Evolutionary conservation across 306 rosid genomes (phyloP).

Genomic region (Medicago arabica): DNA sequence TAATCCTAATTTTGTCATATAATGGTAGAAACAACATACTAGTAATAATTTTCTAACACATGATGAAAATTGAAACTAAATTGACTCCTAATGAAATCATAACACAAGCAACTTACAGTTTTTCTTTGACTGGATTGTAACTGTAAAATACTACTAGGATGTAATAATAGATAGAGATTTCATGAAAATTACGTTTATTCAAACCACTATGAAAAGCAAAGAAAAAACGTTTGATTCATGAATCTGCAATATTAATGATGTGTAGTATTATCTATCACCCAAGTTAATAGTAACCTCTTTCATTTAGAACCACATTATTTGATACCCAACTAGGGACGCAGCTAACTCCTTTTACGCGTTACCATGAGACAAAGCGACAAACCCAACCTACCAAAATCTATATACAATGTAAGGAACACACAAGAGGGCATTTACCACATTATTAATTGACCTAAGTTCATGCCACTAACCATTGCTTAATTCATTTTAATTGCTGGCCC

Average conservation of each 20-base stretch:
- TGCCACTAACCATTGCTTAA: neutral
- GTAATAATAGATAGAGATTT: neutral
- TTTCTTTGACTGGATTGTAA: neutral
- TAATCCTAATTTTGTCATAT: too few relatives aligned
- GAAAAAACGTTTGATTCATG: conserved; percentile 33
- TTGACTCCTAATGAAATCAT: too few relatives aligned
- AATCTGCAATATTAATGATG: conserved; percentile 36
- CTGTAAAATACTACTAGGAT: neutral
- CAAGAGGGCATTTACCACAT: neutral
- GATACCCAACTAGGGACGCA: neutral
- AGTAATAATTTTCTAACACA: too few relatives aligned
- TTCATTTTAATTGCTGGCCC: neutral
- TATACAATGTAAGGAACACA: conserved; percentile 1
- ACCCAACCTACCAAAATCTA: neutral
- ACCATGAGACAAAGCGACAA: neutral
- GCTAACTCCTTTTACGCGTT: conserved; percentile 18
- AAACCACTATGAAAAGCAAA: conserved; percentile 22
- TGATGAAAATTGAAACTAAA: too few relatives aligned
- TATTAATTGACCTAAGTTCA: conserved; percentile 4
- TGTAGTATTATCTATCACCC: neutral
- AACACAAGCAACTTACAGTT: too few relatives aligned
- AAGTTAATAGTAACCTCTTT: neutral
- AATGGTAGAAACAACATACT: too few relatives aligned
- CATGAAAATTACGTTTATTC: conserved; percentile 9
- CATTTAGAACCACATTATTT: neutral